Evolutionary conservation across 495 filamentous ascomycete species (phyloP).

Genomic region (Penicillium alfredii): DNA sequence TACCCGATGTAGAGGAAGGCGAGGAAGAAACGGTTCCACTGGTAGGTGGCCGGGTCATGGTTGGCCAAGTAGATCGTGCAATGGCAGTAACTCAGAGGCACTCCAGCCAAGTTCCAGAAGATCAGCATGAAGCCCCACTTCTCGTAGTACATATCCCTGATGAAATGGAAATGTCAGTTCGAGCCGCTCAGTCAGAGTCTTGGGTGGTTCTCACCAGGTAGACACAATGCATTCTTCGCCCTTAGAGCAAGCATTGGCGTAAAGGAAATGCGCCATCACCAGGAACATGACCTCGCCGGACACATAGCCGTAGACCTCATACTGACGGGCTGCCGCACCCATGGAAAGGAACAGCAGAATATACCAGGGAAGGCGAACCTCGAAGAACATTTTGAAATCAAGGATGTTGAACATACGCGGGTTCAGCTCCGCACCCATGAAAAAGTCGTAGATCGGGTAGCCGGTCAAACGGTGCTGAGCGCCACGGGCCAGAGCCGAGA

Average conservation of each 20-base stretch:
- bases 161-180: slow-evolving; percentile 1
- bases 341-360: slow-evolving; percentile 77
- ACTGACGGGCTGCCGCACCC: slow-evolving; percentile 79
- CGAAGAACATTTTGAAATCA: slow-evolving; percentile 99
- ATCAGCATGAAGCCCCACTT: slow-evolving; percentile 99
- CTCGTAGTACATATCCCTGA: slow-evolving; percentile 95
- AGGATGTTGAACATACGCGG: slow-evolving; percentile 88
- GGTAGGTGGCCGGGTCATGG: slow-evolving; percentile 76
- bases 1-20: slow-evolving; percentile 63
- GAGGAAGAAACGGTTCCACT: slow-evolving; percentile 65
- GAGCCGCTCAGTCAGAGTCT: not conserved
- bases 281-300: slow-evolving; percentile 84
- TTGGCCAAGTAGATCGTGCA: slow-evolving; percentile 90
- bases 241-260: slow-evolving; percentile 94
- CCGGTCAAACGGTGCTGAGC: slow-evolving; percentile 90
- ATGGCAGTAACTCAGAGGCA: slow-evolving; percentile 95
- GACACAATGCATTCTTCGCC: slow-evolving; percentile 91
- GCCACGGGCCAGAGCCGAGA: slow-evolving; percentile 73
- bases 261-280: slow-evolving; percentile 88
- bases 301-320: slow-evolving; percentile 84
- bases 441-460: slow-evolving; percentile 90
- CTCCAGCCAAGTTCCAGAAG: slow-evolving; percentile 98
- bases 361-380: slow-evolving; percentile 95
- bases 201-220: slow-evolving; percentile 59
- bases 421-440: slow-evolving; percentile 98